Evolutionary conservation across 768 basidiomycete species (phyloP), one percentile per base, ranked within the genome.

Genomic region (Lactarius sp.): DNA sequence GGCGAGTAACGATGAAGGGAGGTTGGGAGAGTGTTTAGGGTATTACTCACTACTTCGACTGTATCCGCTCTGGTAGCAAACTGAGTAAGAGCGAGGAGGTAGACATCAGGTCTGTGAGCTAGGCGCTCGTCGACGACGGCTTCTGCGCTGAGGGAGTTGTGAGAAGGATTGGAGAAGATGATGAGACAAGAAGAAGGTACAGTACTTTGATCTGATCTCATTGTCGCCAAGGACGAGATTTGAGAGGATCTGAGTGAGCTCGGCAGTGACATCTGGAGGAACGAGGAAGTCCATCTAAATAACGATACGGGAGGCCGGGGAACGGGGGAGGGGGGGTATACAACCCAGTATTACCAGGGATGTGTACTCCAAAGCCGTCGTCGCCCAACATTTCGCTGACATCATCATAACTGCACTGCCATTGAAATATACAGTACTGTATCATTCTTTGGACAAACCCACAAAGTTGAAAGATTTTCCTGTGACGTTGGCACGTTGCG

Each of bases 221-320:
- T 93, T 93, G 73, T 93, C 90, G 5, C 89, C 91, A 46, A 90
- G 78, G 4, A 92, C 87, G 20, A 92, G 83, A 74, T 93, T 92
- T 12, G 88, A 87, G 47, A 93, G 83, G 64, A 92, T 90, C 75
- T 92, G 90, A 0, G 87, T 90, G 68, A 92, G 81, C 70, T 92
- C 88, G 13, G 78, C 75, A 7, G 86, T 85, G 51, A 91, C 88
- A 73, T 90, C 86, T 61, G 85, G 80, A 0, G 87, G 82, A 10
- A 77, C 75, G 56, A 68, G 60, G 14, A 65, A 51, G 22, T 68
- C 67, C 67, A 68, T 64, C 42, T 42, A 27, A 27, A 27, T 27
- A 27, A 27, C 27, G 9, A 56, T 41, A 44, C 18, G 36, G n/a
- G 18, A 42, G 20, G 9, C 18, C n/a, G 7, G 41, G 39, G 55